Percentiles rank a stretch among this genome's conserved stretches.
Conservation (phyloP, 2,329 filamentous ascomycete species). For the Neofusicoccum sp. region DNA sequence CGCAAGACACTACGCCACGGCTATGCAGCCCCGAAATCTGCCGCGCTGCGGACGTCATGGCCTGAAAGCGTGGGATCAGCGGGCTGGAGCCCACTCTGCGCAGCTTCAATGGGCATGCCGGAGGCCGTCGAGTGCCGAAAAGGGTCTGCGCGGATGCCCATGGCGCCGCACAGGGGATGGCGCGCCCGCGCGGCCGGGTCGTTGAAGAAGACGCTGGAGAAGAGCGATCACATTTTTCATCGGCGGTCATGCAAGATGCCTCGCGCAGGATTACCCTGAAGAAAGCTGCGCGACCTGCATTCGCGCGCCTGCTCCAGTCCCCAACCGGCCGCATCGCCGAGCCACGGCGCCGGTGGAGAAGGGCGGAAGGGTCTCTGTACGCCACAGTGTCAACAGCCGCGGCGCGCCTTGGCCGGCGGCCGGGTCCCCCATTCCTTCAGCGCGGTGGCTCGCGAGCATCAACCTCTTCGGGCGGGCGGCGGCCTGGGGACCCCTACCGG, state of each 20-base stretch:
- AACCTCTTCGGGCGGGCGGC: not conserved
- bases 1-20: not conserved
- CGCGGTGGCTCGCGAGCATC: not conserved
- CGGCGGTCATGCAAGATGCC: not conserved
- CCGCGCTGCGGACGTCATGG: conserved; percentile 8
- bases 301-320: not conserved
- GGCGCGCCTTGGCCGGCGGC: conserved; percentile 5
- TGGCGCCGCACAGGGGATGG: conserved; percentile 2
- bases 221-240: not conserved
- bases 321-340: conserved; percentile 9
- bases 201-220: not conserved
- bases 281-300: conserved; percentile 3
- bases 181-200: not conserved
- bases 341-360: conserved; percentile 1
- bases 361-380: not conserved
- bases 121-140: not conserved
- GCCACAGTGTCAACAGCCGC: conserved; percentile 8
- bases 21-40: conserved; percentile 8
- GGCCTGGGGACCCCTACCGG: conserved; percentile 1
- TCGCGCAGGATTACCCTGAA: too few species aligned
- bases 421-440: not conserved
- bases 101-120: conserved; percentile 7
- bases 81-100: conserved; percentile 1
- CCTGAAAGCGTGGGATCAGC: not conserved
- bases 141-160: not conserved